Evolutionary conservation across 352 stramenopile species (phyloP), one percentile per base, ranked within the genome.

Genomic region (Globisporangium recalcitrans): DNA sequence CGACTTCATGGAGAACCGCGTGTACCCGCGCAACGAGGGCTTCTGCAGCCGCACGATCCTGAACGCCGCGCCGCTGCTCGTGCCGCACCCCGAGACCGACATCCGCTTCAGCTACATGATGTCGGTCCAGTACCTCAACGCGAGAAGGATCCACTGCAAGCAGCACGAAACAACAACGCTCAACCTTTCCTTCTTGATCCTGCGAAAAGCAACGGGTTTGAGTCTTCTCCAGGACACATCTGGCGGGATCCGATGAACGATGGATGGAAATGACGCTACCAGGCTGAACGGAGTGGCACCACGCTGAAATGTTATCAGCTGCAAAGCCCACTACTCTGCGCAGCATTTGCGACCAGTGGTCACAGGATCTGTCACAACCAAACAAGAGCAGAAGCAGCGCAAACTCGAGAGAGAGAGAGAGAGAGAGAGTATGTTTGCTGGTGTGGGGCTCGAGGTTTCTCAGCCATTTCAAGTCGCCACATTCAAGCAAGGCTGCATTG

Each of bases 1-100:
- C 22, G 83, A 74, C 60, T 63, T 64, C 49, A 34, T 47, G 3
- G 51, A 71, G 24, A 58, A 69, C 36, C 44, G 62, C 16, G 67
- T 63, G 10, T 63, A 76, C 13, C 67, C 73, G 40, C 77, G 79
- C 13, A 67, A 79, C 19, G 60, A 87, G 59, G 70, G 70, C 24
- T 64, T 86, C n/a, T 88, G 78, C 48, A 64, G 71, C 42, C 75
- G 83, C 63, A 75, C 65, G 31, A 69, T 86, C 54, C 81, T 88
- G 74, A 70, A 65, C 8, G 24, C 67, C 42, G 74, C 74, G 62
- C 76, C 76, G 7, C 62, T 84, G 57, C 69, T 88, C 10, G 63
- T 83, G 32, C 67, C 74, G 10, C 73, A 86, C 49, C 60, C 75
- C 1, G 76, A 77, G 38, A 67, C 78, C 0, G 76, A 87, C 60